Evolutionary conservation across 2,329 filamentous ascomycete species (phyloP), one percentile per base, ranked within the genome.

Genomic region (Colletotrichum sp.): DNA sequence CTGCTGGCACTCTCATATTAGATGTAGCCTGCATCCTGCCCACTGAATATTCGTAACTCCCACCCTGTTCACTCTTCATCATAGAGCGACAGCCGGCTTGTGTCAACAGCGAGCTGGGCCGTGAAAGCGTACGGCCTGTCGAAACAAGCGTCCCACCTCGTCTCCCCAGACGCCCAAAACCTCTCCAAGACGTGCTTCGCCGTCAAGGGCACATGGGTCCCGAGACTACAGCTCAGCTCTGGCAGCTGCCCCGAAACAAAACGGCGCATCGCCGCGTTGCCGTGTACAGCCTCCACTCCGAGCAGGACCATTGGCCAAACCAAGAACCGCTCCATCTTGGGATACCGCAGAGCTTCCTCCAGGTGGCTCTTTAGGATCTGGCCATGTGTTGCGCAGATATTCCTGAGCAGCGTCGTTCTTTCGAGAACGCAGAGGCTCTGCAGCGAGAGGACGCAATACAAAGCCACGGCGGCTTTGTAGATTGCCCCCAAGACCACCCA

Each of bases 361-460:
- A 72, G 18, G 5, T 38, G 21, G 5, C 16, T 52, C 21, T 66
- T 43, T 24, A 72, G 63, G 4, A 43, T 15, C 63, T 48, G 48
- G 24, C 70, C 55, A 26, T 72, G 52, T 6, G 48, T 55, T 5
- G 28, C 64, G 63, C 63, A 68, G 5, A 8, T 21, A 10, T 30
- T 34, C 26, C 70, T 58, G 32, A 72, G 48, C 4, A 12, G 13
- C 0, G 24, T 15, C 15, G 68, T 77, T 26, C 13, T 26, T 36
- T 80, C 81, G 2, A 85, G 75, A 8, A 84, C 70, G 6, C 78
- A 78, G 7, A 83, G 21, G 75, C 81, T 83, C 70, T 84, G 84
- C 10, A 86, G 79, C 5, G 85, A 85, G 2, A 79, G 79, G 69
- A 85, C 81, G 79, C 82, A 84, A 78, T 86, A 86, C 10, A 86